These are phyloP conservation scores for Sutorius australiensis DNA, from an alignment of 768 basidiomycete species.

Conservation along the genomic window DNA sequence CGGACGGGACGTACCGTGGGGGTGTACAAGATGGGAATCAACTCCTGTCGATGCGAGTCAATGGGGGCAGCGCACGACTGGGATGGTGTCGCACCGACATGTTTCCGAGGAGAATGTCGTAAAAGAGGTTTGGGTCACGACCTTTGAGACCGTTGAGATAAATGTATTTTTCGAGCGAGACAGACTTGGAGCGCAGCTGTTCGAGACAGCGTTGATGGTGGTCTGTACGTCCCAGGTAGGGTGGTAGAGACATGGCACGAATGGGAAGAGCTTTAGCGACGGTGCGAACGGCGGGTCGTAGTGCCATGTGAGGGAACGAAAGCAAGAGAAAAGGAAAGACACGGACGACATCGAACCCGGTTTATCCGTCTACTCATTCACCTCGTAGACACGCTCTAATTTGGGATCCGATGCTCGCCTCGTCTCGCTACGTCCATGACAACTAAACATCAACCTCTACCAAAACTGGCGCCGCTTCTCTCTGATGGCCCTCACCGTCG, in stretches of 20 bases:
- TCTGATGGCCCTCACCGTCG: slow-evolving; percentile 57
- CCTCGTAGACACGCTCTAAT: background rate
- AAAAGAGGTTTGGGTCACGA: slow-evolving; percentile 63
- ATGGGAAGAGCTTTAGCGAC: background rate
- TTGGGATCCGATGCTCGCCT: background rate
- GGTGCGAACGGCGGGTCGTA: background rate
- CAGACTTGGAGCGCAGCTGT: slow-evolving; percentile 55
- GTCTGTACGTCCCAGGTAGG: slow-evolving; percentile 45
- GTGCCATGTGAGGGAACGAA: slow-evolving; percentile 4
- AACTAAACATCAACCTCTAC: slow-evolving; percentile 35
- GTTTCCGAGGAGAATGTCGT: slow-evolving; percentile 56
- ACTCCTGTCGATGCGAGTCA: slow-evolving; percentile 33
- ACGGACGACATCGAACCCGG: background rate
- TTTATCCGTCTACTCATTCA: background rate
- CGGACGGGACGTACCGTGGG: slow-evolving; percentile 49
- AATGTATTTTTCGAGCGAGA: slow-evolving; percentile 65
- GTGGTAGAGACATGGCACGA: slow-evolving; percentile 41
- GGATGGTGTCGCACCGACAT: slow-evolving; percentile 44
- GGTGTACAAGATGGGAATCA: slow-evolving; percentile 71
- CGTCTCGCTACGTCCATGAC: background rate
- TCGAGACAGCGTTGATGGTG: slow-evolving; percentile 54
- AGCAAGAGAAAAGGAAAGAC: background rate
- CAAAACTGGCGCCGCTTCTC: slow-evolving; percentile 69
- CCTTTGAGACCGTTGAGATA: slow-evolving; percentile 63
- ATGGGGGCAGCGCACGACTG: background rate